These are phyloP conservation scores for Lycium barbarum DNA, from an alignment of 257 asterid genomes.

Conservation along the genomic window DNA sequence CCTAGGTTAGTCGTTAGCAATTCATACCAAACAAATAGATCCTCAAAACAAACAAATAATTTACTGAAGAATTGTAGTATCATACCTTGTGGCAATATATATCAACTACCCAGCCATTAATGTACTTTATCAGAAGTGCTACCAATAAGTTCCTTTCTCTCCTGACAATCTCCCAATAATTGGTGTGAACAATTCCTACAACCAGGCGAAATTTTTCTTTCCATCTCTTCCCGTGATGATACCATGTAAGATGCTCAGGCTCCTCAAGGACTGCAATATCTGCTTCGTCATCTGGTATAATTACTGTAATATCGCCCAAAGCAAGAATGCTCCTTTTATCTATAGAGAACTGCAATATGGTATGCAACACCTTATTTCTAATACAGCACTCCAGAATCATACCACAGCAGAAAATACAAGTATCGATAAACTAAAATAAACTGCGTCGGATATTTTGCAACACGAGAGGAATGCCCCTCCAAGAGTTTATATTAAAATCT, in stretches of 20 bases:
- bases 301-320: slow-evolving; percentile 86
- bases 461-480: background rate
- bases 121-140: slow-evolving; percentile 76
- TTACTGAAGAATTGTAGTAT: background rate
- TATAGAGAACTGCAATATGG: slow-evolving; percentile 69
- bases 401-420: background rate
- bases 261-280: slow-evolving; percentile 98
- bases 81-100: slow-evolving; percentile 95
- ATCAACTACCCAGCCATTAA: slow-evolving; percentile 91
- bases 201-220: slow-evolving; percentile 81
- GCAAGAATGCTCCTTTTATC: slow-evolving; percentile 95
- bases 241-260: slow-evolving; percentile 99
- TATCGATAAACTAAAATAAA: background rate
- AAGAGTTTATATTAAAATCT: slow-evolving; percentile 1
- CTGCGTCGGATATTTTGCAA: background rate
- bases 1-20: background rate
- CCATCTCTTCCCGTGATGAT: slow-evolving; percentile 98
- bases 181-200: slow-evolving; percentile 93
- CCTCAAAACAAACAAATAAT: background rate
- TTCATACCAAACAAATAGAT: background rate
- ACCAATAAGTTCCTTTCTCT: slow-evolving; percentile 87
- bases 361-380: background rate
- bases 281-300: slow-evolving; percentile 90
- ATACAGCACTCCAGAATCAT: background rate
- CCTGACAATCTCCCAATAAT: slow-evolving; percentile 86